Evolutionary conservation across 1,284 basidiomycete species (phyloP).

Genomic region (Puccinia sorghi): DNA sequence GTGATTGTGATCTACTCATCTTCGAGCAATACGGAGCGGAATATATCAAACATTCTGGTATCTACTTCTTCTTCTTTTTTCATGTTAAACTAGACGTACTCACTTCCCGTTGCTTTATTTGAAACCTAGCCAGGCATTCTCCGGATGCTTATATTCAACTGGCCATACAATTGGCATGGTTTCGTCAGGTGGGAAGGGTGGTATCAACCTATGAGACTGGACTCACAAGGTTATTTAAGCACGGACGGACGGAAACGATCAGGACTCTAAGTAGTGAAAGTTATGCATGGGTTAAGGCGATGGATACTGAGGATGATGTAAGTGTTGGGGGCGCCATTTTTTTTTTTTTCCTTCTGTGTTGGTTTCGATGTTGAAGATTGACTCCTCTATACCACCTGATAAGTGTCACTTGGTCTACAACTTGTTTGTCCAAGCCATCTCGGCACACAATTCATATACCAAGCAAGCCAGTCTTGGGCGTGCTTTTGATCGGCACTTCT

Average conservation of each 20-base stretch:
- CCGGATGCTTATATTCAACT: constrained; percentile 92
- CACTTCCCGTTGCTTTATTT: too few relatives aligned
- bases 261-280: constrained; percentile 76
- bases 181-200: constrained; percentile 72
- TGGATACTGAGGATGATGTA: constrained; percentile 67
- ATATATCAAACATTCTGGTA: constrained; percentile 82
- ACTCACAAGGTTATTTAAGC: constrained; percentile 83
- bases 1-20: constrained; percentile 80
- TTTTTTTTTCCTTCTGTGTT: too few relatives aligned
- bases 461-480: constrained; percentile 77
- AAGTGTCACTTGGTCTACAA: constrained; percentile 60
- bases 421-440: constrained; percentile 70
- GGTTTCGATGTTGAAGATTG: not conserved
- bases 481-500: constrained; percentile 87
- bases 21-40: constrained; percentile 82
- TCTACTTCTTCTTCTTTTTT: not conserved
- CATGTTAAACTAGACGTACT: too few relatives aligned
- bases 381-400: not conserved
- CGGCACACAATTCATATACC: constrained; percentile 73
- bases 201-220: constrained; percentile 95
- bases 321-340: too few relatives aligned
- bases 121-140: constrained; percentile 63
- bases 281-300: constrained; percentile 75
- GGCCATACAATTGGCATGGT: constrained; percentile 90
- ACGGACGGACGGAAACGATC: constrained; percentile 90